Evolutionary conservation across 2,329 filamentous ascomycete species (phyloP), one percentile per base, ranked within the genome.

Genomic region (Colletotrichum liriopes): DNA sequence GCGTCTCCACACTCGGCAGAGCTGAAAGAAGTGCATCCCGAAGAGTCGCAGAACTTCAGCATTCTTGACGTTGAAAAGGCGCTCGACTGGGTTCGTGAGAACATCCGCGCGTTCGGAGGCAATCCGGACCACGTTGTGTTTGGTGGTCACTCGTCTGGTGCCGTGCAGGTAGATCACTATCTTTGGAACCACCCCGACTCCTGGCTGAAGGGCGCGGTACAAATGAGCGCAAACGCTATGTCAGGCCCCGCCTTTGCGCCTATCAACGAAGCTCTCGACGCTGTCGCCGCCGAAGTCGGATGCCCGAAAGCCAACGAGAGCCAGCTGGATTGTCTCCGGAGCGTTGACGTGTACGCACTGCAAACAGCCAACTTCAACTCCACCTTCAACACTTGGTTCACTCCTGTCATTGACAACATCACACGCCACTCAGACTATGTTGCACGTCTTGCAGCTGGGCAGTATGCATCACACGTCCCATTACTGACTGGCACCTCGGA

Each of bases 61-160:
- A 78, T 84, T 35, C 76, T 81, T 26, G 82, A 84, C 54, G 80
- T 82, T 71, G 77, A 82, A 37, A 81, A 80, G 23, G 78, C 81
- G 18, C 75, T 84, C n/a, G 78, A 82, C 32, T 84, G 82, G 82
- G 75, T 84, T 9, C 81, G 80, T 72, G 81, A 82, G 58, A 83
- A 84, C 71, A 83, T 84, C 69, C 76, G 55, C 9, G 84, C 82
- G 43, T 86, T 86, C 66, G 84, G 84, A 2, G 84, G 84, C 32
- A 81, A 86, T 72, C 83, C 84, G 4, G 78, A 85, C 45, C 84
- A 83, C 63, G 81, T 86, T 3, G 83, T 85, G n/a, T 79, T 85
- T 6, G 84, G 84, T 58, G 84, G 84, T 1, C 80, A 83, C 74
- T 81, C 81, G 0, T 83, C 81, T 0, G 82, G 82, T 6, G 73